Evolutionary conservation across 2,329 filamentous ascomycete species (phyloP).

Genomic region (Anthostomella pinea): DNA sequence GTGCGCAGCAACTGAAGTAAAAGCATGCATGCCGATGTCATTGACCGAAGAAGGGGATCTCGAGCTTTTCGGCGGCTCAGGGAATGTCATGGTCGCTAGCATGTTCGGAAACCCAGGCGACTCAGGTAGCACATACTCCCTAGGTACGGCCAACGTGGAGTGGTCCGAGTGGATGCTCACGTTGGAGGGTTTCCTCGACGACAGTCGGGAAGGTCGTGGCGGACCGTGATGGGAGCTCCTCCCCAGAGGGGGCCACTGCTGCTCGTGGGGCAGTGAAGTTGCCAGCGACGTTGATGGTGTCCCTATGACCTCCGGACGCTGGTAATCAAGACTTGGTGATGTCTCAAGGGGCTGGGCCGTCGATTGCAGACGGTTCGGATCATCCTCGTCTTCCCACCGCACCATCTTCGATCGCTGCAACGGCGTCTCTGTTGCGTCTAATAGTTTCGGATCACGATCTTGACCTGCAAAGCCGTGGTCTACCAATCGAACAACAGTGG

Average conservation of each 20-base stretch:
- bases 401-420: no score
- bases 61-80: slow-evolving; percentile 24
- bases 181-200: slow-evolving; percentile 7
- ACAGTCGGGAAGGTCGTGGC: not conserved
- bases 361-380: no score
- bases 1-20: slow-evolving; percentile 10
- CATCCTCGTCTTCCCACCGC: no score
- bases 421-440: no score
- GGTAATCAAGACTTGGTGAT: no score
- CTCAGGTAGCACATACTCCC: slow-evolving; percentile 20
- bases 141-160: slow-evolving; percentile 17
- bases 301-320: no score
- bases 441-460: no score
- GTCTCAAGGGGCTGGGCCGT: no score
- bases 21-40: slow-evolving; percentile 20
- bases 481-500: no score
- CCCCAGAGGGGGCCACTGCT: slow-evolving; percentile 1
- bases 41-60: slow-evolving; percentile 15
- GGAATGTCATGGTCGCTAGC: slow-evolving; percentile 28
- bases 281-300: no score
- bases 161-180: slow-evolving; percentile 12
- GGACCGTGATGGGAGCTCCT: not conserved
- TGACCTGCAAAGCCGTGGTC: no score
- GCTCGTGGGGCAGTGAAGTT: no score
- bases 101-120: slow-evolving; percentile 31